These are phyloP conservation scores for Fragilaria crotonensis DNA, from an alignment of 108 stramenopile genomes.

Conservation along the genomic window DNA sequence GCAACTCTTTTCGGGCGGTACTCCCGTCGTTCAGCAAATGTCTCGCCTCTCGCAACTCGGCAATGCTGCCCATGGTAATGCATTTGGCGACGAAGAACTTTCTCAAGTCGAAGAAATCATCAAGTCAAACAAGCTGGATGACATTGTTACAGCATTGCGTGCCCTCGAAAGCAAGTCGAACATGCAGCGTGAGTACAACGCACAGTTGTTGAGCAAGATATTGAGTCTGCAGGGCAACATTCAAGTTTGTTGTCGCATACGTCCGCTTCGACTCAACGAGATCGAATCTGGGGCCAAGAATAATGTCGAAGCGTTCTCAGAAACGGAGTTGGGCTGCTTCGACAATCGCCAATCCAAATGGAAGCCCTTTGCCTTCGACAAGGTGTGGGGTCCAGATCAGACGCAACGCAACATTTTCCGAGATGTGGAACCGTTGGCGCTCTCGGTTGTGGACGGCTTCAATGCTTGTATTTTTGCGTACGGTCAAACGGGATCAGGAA, in stretches of 20 bases:
- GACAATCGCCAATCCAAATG: conserved; percentile 72
- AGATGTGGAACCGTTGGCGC: conserved; percentile 90
- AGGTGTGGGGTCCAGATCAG: conserved; percentile 93
- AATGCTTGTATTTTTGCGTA: conserved; percentile 99
- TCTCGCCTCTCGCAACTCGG: conserved; percentile 23
- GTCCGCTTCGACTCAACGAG: conserved; percentile 72
- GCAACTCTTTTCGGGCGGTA: conserved; percentile 38
- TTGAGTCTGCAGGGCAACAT: conserved; percentile 86
- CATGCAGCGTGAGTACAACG: conserved; percentile 78
- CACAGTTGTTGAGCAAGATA: conserved; percentile 81
- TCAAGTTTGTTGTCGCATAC: conserved; percentile 85
- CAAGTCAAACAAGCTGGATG: conserved; percentile 32
- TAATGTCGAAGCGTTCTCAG: conserved; percentile 76
- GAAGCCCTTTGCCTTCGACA: conserved; percentile 86
- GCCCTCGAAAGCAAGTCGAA: conserved; percentile 59
- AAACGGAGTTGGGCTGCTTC: conserved; percentile 83
- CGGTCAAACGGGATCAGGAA: conserved; percentile 90
- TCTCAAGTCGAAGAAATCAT: conserved; percentile 54
- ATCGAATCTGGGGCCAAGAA: conserved; percentile 59
- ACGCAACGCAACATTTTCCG: conserved; percentile 85
- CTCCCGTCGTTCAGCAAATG: conserved; percentile 36
- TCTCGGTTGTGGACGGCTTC: conserved; percentile 95
- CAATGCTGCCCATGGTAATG: no score
- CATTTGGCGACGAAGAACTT: conserved; percentile 4
- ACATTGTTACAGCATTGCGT: conserved; percentile 59